Evolutionary conservation across 2,329 filamentous ascomycete genomes (phyloP), one percentile per base, ranked within the genome.

Genomic region (Sclerotinia nivalis): DNA sequence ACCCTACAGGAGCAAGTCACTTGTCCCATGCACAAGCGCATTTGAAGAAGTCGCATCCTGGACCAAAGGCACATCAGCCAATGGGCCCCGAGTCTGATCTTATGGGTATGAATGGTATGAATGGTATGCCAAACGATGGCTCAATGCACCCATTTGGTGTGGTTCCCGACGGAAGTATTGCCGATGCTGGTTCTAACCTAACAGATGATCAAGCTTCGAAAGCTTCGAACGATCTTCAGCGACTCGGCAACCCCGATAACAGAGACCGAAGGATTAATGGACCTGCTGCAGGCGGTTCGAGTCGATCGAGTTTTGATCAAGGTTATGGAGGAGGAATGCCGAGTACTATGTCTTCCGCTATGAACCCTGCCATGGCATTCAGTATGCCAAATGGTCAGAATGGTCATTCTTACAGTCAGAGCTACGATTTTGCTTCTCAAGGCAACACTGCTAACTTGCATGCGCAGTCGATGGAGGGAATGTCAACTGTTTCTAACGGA

Each of bases 1-100:
- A 98, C 82, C 95, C 96, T 68, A 97, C 93, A 22, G 94, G 94
- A 76, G 93, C 93, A 73, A 97, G 92, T 78, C 96, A 99, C 83
- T 82, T 99, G 81, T 96, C 94, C 75, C 93, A 97, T 82, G 93
- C 93, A 49, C 92, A 95, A 81, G 91, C 92, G 74, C 93, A 96
- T 81, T 86, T 96, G 78, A 95, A 93, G 84, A 94, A 93, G 83
- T 86, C 88, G 76, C 85, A 87, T 72, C 83, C 85, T 71, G 76
- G 76, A 28, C 83, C 84, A 28, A 88, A 89, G 80, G 80, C 81
- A 60, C 75, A 77, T 71, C 82, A 82, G 68, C 83, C 83, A 58
- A 79, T 89, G 78, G 83, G 84, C 78, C 86, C 89, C 74, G 84
- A 90, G 75, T 54, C 66, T 76, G 86, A 86, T 75, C 83, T 91